These are phyloP conservation scores for Crotalaria pallida DNA, from an alignment of 306 rosid species.

Conservation along the genomic window DNA sequence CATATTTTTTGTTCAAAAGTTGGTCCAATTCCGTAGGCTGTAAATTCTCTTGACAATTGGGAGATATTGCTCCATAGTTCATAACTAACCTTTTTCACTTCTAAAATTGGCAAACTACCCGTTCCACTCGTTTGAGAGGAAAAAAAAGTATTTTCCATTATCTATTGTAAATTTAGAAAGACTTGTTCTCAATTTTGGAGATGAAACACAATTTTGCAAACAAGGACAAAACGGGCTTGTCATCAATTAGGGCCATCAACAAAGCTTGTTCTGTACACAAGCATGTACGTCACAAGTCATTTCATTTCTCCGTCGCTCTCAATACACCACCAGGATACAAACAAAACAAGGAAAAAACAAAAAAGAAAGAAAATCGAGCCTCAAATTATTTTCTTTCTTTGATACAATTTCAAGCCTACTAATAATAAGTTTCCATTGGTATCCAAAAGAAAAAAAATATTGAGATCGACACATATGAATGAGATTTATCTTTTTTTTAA, in stretches of 20 bases:
- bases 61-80: not conserved
- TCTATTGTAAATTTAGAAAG: not conserved
- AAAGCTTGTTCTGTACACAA: slow-evolving; percentile 14
- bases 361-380: not conserved
- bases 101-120: not conserved
- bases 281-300: slow-evolving; percentile 23
- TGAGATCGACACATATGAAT: too few relatives aligned
- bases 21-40: not conserved
- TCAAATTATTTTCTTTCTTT: not conserved
- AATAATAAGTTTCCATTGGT: too few relatives aligned
- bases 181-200: not conserved
- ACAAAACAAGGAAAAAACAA: not conserved
- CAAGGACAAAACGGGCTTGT: slow-evolving; percentile 43
- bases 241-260: slow-evolving; percentile 36
- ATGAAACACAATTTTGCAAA: not conserved
- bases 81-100: not conserved
- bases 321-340: not conserved
- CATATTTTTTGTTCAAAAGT: too few relatives aligned
- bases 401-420: not conserved
- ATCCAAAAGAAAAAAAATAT: too few relatives aligned
- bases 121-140: not conserved
- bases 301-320: slow-evolving; percentile 7
- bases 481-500: too few relatives aligned
- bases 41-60: not conserved
- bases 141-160: not conserved